Evolutionary conservation across 805 yeast genomes (phyloP).

Genomic region (Wickerhamiella kurtzmanii): DNA sequence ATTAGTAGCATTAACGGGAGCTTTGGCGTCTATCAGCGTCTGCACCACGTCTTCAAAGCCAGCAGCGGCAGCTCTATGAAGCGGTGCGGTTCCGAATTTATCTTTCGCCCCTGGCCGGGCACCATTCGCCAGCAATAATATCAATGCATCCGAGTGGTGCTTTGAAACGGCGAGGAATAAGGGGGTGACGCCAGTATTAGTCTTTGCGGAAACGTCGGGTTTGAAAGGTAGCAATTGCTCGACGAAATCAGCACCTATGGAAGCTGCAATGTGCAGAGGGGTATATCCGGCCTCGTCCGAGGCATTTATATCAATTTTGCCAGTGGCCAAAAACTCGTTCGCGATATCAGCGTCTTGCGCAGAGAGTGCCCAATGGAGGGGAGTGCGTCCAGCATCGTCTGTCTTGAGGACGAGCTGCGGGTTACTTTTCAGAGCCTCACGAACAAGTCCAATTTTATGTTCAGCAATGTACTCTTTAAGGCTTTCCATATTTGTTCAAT

Average conservation of each 20-base stretch:
- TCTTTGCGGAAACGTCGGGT: constrained; percentile 42
- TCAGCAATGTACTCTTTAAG: constrained; percentile 9
- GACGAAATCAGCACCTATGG: constrained; percentile 54
- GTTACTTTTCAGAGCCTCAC: constrained; percentile 1
- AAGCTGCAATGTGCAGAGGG: constrained; percentile 68
- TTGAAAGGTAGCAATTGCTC: constrained; percentile 33
- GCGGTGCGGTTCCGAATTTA: constrained; percentile 46
- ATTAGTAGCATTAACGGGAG: constrained; percentile 60
- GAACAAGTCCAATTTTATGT: constrained; percentile 3
- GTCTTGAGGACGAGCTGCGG: constrained; percentile 5
- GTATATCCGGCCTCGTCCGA: constrained; percentile 79
- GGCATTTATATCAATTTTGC: constrained; percentile 48
- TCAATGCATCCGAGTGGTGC: constrained; percentile 41
- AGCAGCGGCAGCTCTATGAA: constrained; percentile 72
- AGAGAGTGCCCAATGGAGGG: constrained; percentile 84
- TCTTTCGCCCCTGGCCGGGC: constrained; percentile 60
- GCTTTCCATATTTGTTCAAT: constrained; percentile 2
- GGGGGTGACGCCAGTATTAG: constrained; percentile 53
- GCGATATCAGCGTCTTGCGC: constrained; percentile 42
- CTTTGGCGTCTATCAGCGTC: constrained; percentile 39
- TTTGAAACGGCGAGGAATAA: constrained; percentile 69
- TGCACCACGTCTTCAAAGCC: constrained; percentile 51
- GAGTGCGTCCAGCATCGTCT: constrained; percentile 67
- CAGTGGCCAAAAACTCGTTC: constrained; percentile 28
- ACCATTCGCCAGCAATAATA: constrained; percentile 40